phyloP scores from a whole-genome alignment of 2,329 filamentous ascomycete genomes.

The Calonectria hongkongensis region DNA sequence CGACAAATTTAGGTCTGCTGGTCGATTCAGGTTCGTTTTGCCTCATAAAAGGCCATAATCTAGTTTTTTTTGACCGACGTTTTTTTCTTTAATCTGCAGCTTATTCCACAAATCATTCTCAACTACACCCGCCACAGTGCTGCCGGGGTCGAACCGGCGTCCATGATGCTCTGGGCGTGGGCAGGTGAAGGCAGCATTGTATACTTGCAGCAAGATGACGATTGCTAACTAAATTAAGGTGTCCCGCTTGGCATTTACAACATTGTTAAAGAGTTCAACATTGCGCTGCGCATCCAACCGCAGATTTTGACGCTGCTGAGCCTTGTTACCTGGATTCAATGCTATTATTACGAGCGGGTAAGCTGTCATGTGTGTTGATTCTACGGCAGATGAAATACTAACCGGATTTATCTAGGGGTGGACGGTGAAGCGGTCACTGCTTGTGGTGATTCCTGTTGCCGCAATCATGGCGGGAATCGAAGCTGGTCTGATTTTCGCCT shows the following conservation, averaged over 20 bases:
- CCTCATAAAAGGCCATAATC: not conserved
- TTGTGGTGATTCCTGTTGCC: slow-evolving; percentile 71
- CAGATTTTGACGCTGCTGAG: slow-evolving; percentile 66
- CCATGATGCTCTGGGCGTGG: slow-evolving; percentile 84
- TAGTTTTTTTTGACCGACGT: not conserved
- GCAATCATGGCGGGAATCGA: slow-evolving; percentile 76
- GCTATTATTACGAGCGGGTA: slow-evolving; percentile 65
- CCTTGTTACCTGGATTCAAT: slow-evolving; percentile 66
- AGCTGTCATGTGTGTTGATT: fast-evolving
- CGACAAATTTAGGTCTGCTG: slow-evolving; percentile 25
- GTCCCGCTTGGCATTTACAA: slow-evolving; percentile 77
- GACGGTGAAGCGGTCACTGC: slow-evolving; percentile 68
- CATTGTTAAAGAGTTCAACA: slow-evolving; percentile 64
- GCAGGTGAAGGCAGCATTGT: slow-evolving; percentile 62
- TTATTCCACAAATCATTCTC: slow-evolving; percentile 81
- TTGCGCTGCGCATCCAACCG: slow-evolving; percentile 65
- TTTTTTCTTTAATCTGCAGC: slow-evolving; percentile 60
- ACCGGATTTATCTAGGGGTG: slow-evolving; percentile 65
- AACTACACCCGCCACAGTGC: slow-evolving; percentile 81
- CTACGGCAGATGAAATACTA: not conserved
- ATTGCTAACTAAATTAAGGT: slow-evolving; percentile 51
- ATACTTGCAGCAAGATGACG: no score
- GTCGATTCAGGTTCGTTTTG: slow-evolving; percentile 31
- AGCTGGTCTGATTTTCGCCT: slow-evolving; percentile 74
- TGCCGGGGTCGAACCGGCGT: slow-evolving; percentile 78